Evolutionary conservation across 768 basidiomycete genomes (phyloP).

Genomic region (Hypsizygus marmoreus): DNA sequence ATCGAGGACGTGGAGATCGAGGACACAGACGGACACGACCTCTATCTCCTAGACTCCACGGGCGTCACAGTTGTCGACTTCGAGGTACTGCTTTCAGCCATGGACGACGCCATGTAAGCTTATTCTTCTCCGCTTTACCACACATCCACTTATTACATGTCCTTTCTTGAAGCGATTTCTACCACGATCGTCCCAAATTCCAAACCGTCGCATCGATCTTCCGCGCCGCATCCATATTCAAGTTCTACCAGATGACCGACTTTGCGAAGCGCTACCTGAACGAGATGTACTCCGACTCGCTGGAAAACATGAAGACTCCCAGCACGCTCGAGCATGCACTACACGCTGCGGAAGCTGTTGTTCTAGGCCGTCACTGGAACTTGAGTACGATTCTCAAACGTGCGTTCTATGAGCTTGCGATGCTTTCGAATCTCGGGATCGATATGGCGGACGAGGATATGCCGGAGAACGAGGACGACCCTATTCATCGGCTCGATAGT

Average conservation of each 20-base stretch:
- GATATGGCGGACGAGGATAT: background rate
- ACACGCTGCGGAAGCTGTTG: conserved; percentile 30
- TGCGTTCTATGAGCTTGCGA: conserved; percentile 41
- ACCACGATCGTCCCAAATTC: conserved; percentile 24
- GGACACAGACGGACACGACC: conserved; percentile 6
- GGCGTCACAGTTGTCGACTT: conserved; percentile 13
- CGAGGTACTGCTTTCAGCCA: conserved; percentile 15
- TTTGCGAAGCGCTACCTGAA: conserved; percentile 29
- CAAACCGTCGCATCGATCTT: conserved; percentile 30
- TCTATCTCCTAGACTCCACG: conserved; percentile 8
- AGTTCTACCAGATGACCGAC: conserved; percentile 23
- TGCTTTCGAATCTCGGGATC: background rate
- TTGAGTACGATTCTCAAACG: conserved; percentile 31
- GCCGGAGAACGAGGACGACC: background rate
- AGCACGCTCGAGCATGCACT: too few species aligned
- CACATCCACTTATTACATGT: too few species aligned
- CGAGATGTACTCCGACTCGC: conserved; percentile 27
- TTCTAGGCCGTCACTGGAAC: conserved; percentile 29
- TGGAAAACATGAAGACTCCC: conserved; percentile 2
- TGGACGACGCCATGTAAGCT: conserved; percentile 23
- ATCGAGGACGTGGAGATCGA: conserved; percentile 5
- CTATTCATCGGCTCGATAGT: background rate
- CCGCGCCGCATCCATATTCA: conserved; percentile 32
- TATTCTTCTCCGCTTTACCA: background rate
- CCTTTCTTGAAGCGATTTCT: conserved; percentile 27